A percentile compares a stretch with the other conserved stretches of the same genome.
These are phyloP conservation scores for Wakefieldia striispora DNA, from an alignment of 768 basidiomycete genomes.

Conservation along the genomic window DNA sequence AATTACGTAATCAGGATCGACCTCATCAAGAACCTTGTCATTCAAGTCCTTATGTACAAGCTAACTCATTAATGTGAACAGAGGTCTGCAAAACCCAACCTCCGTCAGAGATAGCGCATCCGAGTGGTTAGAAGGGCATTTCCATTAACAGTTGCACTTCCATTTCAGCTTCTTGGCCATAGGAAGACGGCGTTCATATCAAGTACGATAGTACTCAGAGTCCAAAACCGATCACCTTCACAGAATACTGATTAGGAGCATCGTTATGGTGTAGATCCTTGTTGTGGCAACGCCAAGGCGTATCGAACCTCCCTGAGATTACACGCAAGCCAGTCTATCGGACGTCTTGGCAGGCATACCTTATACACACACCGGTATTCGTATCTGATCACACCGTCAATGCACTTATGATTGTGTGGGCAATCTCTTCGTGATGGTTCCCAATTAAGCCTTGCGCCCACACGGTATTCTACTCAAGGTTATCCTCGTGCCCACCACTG, in stretches of 20 bases:
- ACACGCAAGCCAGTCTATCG: too few relatives aligned
- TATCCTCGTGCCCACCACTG: constrained; percentile 7
- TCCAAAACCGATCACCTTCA: too few relatives aligned
- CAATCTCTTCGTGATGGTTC: not conserved
- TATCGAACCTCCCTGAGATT: too few relatives aligned
- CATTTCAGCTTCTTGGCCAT: constrained; percentile 10
- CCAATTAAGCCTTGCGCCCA: constrained; percentile 3
- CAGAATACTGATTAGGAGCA: too few relatives aligned
- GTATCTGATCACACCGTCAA: too few relatives aligned
- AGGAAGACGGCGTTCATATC: constrained; percentile 20
- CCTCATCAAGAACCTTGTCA: constrained; percentile 1
- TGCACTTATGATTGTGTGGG: too few relatives aligned
- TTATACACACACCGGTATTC: too few relatives aligned
- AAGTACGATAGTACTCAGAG: not conserved
- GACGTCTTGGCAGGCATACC: too few relatives aligned
- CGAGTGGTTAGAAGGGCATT: not conserved
- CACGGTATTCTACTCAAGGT: constrained; percentile 8
- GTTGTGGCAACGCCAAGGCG: too few relatives aligned
- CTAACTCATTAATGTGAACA: constrained; percentile 11
- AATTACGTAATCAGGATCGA: constrained; percentile 28
- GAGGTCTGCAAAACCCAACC: not conserved
- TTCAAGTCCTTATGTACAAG: not conserved
- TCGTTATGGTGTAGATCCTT: too few relatives aligned
- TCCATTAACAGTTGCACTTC: constrained; percentile 7
- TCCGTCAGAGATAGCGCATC: constrained; percentile 1